These are phyloP conservation scores for Zasmidium citrigriseum DNA, from an alignment of 2,329 filamentous ascomycete species.

Conservation along the genomic window DNA sequence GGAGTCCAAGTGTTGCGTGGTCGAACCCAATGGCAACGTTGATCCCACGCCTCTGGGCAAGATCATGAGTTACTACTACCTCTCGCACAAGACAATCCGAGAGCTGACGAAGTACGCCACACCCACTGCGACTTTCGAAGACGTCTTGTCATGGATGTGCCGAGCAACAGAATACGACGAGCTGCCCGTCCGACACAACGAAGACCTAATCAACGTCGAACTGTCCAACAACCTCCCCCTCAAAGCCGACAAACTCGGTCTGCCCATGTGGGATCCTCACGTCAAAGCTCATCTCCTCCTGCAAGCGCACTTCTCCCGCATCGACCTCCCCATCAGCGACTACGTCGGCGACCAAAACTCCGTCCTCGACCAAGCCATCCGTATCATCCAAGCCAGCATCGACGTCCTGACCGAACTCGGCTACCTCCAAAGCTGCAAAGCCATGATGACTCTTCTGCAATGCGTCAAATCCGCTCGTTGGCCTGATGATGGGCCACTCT, in stretches of 20 bases:
- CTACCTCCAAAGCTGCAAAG: conserved; percentile 71
- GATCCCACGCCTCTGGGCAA: conserved; percentile 90
- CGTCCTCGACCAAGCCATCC: conserved; percentile 92
- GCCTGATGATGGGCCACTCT: conserved; percentile 77
- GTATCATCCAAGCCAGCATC: conserved; percentile 93
- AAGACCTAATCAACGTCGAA: conserved; percentile 94
- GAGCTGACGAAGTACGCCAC: conserved; percentile 77
- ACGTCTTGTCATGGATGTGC: conserved; percentile 90
- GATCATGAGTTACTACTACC: conserved; percentile 99
- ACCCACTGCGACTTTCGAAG: conserved; percentile 72
- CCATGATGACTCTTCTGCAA: conserved; percentile 84
- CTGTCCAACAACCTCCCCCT: conserved; percentile 81
- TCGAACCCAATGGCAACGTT: conserved; percentile 85
- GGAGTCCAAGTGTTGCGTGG: conserved; percentile 78
- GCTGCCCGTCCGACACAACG: conserved; percentile 94
- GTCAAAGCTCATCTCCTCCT: conserved; percentile 93
- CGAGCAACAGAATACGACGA: conserved; percentile 95
- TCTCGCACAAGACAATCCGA: conserved; percentile 88
- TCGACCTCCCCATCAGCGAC: conserved; percentile 91
- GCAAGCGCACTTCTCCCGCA: conserved; percentile 91
- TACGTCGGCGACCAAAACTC: conserved; percentile 90
- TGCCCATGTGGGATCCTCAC: conserved; percentile 98
- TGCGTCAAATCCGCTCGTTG: conserved; percentile 91
- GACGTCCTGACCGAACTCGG: conserved; percentile 92
- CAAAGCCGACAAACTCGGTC: conserved; percentile 59